Evolutionary conservation across 2,329 filamentous ascomycete genomes (phyloP).

Genomic region (Alternaria triticimaculans): DNA sequence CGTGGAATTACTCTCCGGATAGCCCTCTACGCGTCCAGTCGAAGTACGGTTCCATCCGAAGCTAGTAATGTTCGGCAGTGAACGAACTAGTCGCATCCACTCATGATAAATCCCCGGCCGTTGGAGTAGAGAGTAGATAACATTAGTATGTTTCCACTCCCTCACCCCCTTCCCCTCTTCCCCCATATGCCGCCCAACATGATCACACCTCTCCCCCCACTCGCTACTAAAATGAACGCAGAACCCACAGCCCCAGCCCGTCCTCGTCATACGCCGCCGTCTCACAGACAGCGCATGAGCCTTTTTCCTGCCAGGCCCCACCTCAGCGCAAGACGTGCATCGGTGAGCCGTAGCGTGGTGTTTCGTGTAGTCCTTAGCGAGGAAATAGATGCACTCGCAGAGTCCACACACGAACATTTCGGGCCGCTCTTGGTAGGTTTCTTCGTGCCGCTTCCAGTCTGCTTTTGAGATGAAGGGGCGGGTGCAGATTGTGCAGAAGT

Average conservation of each 20-base stretch:
- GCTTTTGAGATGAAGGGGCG: constrained; percentile 70
- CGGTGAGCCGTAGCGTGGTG: constrained; percentile 68
- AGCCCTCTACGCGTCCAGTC: constrained; percentile 41
- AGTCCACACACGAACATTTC: constrained; percentile 69
- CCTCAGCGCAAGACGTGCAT: constrained; percentile 56
- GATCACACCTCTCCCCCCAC: constrained; percentile 69
- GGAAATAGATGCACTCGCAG: constrained; percentile 69
- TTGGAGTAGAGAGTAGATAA: constrained; percentile 69
- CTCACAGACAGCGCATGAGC: constrained; percentile 50
- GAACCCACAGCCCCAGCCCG: constrained; percentile 72
- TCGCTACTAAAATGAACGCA: constrained; percentile 67
- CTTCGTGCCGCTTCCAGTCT: constrained; percentile 72
- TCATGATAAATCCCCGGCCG: constrained; percentile 64
- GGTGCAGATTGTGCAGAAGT: constrained; percentile 56
- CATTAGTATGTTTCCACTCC: constrained; percentile 71
- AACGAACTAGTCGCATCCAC: constrained; percentile 53
- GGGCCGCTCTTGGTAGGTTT: constrained; percentile 70
- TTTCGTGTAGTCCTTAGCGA: constrained; percentile 69
- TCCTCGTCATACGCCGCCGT: constrained; percentile 46
- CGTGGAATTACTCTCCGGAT: constrained; percentile 24
- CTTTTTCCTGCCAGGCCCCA: constrained; percentile 58
- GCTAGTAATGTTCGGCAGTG: constrained; percentile 13
- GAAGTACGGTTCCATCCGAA: constrained; percentile 34
- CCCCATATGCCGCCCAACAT: constrained; percentile 70
- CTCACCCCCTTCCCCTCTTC: constrained; percentile 57